Evolutionary conservation across 1,284 basidiomycete genomes (phyloP), one percentile per base, ranked within the genome.

Genomic region (Mycena citricolor): DNA sequence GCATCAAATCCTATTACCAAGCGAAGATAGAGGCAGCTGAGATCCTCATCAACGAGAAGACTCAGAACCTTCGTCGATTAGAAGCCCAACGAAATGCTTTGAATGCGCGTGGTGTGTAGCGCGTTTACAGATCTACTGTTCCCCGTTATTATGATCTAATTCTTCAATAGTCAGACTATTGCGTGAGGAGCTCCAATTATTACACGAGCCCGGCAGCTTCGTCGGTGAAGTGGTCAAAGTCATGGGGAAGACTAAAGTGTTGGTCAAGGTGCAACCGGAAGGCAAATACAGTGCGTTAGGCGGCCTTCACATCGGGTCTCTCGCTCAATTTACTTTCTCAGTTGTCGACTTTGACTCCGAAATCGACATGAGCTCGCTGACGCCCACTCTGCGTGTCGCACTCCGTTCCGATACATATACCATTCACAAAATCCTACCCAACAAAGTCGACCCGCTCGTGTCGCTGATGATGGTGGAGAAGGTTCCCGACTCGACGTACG

Each of bases 401-500:
- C 85, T 99, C 39, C 91, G 94, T 36, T 95, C 94, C 50, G 95
- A 99, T 66, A 92, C 86, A 1, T 97, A 97, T 68, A 90, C 90
- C 28, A 86, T 95, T 50, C 92, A 95, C 76, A 92, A 90, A 65
- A 90, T 97, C 59, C 73, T 97, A 0, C 93, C 93, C 1, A 95
- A 94, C 75, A 95, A 97, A 71, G 86, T 95, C 55, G 94, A 95
- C 65, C 92, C 93, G 4, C 82, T 95, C 24, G 93, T 97, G 17
- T 94, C 91, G 19, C 81, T 97, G 52, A 97, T 99, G 97, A 97
- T 98, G 95, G 95, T 98, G n/a, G 95, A 99, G 72, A 99, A 99
- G 68, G 95, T 98, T 0, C 95, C 95, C 0, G 95, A 99, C 66
- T 93, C 89, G 65, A 99, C 95, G 26, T 99, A 99, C 69, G 95